Conservation (phyloP, 352 stramenopile genomes). For the Pythium rhizo-oryzae region DNA sequence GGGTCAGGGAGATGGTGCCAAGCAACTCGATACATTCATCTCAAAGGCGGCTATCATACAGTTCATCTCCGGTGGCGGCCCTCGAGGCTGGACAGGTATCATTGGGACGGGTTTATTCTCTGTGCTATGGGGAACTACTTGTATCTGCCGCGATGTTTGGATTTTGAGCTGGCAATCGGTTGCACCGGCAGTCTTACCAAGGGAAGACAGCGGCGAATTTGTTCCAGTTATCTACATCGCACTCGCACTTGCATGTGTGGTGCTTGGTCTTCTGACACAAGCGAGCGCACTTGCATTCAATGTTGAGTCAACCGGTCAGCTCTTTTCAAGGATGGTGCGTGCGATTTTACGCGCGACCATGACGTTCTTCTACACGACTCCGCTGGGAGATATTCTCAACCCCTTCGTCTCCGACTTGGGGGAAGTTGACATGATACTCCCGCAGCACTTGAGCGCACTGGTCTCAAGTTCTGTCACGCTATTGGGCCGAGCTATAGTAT, state of each 20-base stretch:
- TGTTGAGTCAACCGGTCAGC: conserved; percentile 13
- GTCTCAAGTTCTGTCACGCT: background rate
- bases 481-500: background rate
- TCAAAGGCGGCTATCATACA: too few relatives aligned
- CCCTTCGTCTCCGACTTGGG: conserved; percentile 80
- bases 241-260: background rate
- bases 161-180: too few relatives aligned
- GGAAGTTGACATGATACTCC: background rate
- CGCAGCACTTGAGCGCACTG: background rate
- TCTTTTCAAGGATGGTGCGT: conserved; percentile 85
- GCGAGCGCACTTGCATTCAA: background rate
- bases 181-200: background rate
- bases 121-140: too few relatives aligned
- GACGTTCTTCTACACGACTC: conserved; percentile 82
- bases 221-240: background rate
- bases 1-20: background rate
- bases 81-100: background rate
- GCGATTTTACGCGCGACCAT: conserved; percentile 25
- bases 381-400: conserved; percentile 84
- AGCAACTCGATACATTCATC: too few relatives aligned
- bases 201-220: background rate
- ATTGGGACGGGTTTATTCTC: too few relatives aligned
- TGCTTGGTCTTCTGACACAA: background rate
- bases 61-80: background rate
- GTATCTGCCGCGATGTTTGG: too few relatives aligned